Evolutionary conservation across 495 filamentous ascomycete species (phyloP), one percentile per base, ranked within the genome.

Genomic region (Xylaria curta): DNA sequence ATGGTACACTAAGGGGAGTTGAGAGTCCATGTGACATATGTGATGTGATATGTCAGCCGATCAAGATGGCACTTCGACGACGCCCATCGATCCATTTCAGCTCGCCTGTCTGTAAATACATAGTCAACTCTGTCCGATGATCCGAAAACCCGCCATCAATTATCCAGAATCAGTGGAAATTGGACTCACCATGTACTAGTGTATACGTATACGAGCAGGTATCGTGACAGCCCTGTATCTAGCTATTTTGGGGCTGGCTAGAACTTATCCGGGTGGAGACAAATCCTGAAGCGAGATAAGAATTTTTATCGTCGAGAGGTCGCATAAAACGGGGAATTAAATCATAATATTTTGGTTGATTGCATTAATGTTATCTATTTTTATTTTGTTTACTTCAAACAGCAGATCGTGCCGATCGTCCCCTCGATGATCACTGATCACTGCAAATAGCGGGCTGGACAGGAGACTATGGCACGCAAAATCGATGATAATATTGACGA

Each of bases 381-480:
- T 51, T 61, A 63, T 70, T 58, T 19, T 51, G 58, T 62, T 26
- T 61, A 56, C 31, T 47, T 67, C 5, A 40, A 26, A 36, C 49
- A 21, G 53, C 40, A 19, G 69, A 49, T 59, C 61, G 24, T 64
- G 38, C 36, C 49, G 38, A 10, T 28, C 2, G 51, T 38, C 61
- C 69, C 51, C 66, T 62, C 58, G 69, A 28, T 71, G 69, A 71
- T 71, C 69, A 51, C 49, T 71, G 62, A 71, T 71, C 69, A 51
- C 49, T 66, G 62, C 62, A 71, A 38, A 62, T 28, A 15, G 46
- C 63, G 26, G 44, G 26, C 19, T 42, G 12, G 12, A 24, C 42
- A 28, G 17, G 53, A 49, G 56, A 58, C 56, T 33, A 7, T 58
- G 68, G 68, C 46, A 70, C 33, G 68, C 7, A 36, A 42, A 26